phyloP scores from a whole-genome alignment of 345 rosid genomes.

The Eucalyptus erythrocorys region DNA sequence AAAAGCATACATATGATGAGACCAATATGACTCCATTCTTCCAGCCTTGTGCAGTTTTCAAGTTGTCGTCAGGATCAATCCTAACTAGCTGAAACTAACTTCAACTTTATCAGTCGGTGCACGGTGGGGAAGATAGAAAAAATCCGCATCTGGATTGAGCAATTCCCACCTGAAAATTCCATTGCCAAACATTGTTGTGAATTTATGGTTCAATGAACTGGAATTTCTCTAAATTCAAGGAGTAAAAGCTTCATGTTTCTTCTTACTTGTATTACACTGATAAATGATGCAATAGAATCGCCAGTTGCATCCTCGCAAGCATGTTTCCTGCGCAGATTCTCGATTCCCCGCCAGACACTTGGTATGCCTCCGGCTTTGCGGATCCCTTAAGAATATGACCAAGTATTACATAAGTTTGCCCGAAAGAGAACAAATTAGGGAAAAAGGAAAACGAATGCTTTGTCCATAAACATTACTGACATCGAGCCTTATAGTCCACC shows the following conservation, averaged over 20 bases:
- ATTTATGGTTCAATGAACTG: neutral
- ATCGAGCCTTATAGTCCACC: slow-evolving; percentile 12
- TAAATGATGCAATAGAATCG: slow-evolving; percentile 24
- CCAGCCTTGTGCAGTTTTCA: neutral
- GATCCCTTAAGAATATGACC: slow-evolving; percentile 2
- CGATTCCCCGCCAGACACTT: slow-evolving; percentile 12
- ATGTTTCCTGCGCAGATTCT: slow-evolving; percentile 32
- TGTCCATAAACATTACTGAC: neutral
- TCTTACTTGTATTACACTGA: slow-evolving; percentile 31
- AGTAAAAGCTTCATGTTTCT: neutral
- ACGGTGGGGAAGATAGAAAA: slow-evolving; percentile 11
- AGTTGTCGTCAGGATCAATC: neutral
- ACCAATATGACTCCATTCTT: neutral
- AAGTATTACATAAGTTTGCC: no score
- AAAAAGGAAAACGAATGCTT: neutral
- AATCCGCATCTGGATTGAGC: slow-evolving; percentile 11
- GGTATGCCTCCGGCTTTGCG: slow-evolving; percentile 8
- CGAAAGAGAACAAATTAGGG: neutral
- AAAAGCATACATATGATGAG: neutral
- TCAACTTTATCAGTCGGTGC: slow-evolving; percentile 8
- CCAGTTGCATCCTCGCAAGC: slow-evolving; percentile 25
- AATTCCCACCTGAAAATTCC: slow-evolving; percentile 19
- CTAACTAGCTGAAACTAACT: neutral
- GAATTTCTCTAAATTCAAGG: neutral
- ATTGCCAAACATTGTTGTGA: neutral